Percentiles rank a stretch among this genome's conserved stretches.
These are phyloP conservation scores for Ophiostoma perfectum DNA, from an alignment of 2,329 filamentous ascomycete genomes.

Conservation along the genomic window DNA sequence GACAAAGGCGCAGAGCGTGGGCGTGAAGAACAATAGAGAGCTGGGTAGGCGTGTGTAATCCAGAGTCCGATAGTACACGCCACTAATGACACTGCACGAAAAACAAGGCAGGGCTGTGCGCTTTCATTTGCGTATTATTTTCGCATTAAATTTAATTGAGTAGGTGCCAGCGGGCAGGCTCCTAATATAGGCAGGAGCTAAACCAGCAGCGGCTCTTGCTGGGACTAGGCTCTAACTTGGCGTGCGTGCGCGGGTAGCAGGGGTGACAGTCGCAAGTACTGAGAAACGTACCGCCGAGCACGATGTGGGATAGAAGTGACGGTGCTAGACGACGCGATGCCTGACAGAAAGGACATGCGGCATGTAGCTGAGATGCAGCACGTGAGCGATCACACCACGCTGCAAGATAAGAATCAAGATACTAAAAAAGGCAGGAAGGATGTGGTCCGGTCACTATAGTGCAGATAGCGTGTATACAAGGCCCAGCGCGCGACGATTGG, in stretches of 20 bases:
- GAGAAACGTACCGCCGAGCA: not conserved
- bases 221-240: not conserved
- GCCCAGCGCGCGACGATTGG: not conserved
- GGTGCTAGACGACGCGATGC: not conserved
- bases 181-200: not conserved
- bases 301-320: not conserved
- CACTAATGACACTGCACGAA: constrained; percentile 7
- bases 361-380: too few relatives aligned
- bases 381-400: too few relatives aligned
- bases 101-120: constrained; percentile 8
- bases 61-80: not conserved
- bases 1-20: not conserved
- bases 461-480: not conserved
- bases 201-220: constrained; percentile 5
- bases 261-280: not conserved
- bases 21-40: not conserved
- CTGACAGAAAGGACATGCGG: not conserved
- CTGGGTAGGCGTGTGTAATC: not conserved
- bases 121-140: not conserved
- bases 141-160: not conserved
- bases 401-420: too few relatives aligned
- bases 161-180: not conserved
- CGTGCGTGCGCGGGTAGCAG: constrained; percentile 4
- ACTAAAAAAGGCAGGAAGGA: not conserved
- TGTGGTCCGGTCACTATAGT: not conserved